Evolutionary conservation across 345 rosid genomes (phyloP), one percentile per base, ranked within the genome.

Genomic region (Linum tenue): DNA sequence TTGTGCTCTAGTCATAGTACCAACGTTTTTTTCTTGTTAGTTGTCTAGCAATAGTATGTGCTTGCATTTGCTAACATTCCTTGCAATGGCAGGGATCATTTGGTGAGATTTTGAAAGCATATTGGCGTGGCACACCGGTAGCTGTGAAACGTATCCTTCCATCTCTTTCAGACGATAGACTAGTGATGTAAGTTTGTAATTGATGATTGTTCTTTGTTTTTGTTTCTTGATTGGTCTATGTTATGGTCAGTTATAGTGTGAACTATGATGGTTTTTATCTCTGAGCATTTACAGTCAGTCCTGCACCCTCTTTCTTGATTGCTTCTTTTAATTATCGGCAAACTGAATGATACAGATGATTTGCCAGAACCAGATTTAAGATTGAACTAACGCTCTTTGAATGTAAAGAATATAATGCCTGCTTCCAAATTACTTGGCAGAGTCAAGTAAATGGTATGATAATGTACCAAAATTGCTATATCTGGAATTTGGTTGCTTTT

Each of bases 81-180:
- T 67, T 60, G 59, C 74, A 41, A 59, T 75, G 60, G 56, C 72
- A 90, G 97, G 99, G 99, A 17, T 94, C 99, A 40, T 94, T 94
- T 79, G 99, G 99, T 69, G 99, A 94, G 83, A 94, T 94, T 78
- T 82, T 84, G 72, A 94, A 79, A 79, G 97, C 97, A 53, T 68
- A 56, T 74, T 94, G 99, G 99, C 92, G 97, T 76, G 99, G 99
- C 75, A 94, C 99, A 63, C 97, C 99, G 0, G 97, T 94, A 39
- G 99, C 99, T 60, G 80, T 94, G 53, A 94, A 94, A 75, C 95
- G 97, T 68, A 94, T 94, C 71, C 96, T 94, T 73, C 99, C 99
- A 22, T 86, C 95, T 44, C 97, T 94, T 56, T 94, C 97, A 63
- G 99, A 94, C 77, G 99, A 94, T 83, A 86, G 96, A 84, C 79